Evolutionary conservation across 768 basidiomycete genomes (phyloP), one percentile per base, ranked within the genome.

Genomic region (Lactarius tabidus): DNA sequence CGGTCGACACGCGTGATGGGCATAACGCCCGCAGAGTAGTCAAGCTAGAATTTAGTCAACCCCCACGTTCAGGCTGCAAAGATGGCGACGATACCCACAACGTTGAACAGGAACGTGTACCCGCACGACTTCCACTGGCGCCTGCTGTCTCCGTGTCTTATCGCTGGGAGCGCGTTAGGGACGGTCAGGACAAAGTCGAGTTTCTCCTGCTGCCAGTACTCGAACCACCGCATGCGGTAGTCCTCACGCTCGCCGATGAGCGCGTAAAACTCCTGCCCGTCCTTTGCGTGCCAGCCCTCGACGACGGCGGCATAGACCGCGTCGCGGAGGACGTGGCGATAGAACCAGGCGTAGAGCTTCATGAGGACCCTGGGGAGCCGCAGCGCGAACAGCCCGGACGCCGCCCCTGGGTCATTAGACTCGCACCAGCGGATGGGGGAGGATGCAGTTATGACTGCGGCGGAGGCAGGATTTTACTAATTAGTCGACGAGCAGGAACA

Each of bases 61-160:
- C 15, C 53, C 38, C 17, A 23, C 61, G 67, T 35, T 23, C 12
- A 59, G 3, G 59, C 43, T 28, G 43, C 10, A 41, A 54, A 15
- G 57, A 10, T 3, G n/a, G 18, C 3, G 8, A 51, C 14, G 28
- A 28, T 29, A 71, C 81, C 60, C 53, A 87, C 88, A 70, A 90
- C 68, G 65, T 86, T 90, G 75, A 87, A 91, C 36, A 90, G 70
- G 70, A 85, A 84, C 0, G 87, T 85, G 71, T 87, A 88, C 8
- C 82, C 83, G 9, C 84, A 83, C 52, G 69, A 43, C 31, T 58
- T 68, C 84, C 83, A 74, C 83, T 80, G 70, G 85, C 77, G 18
- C 82, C 81, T n/a, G 81, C 80, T 65, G 81, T 80, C 69, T 80
- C 80, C 79, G 59, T 85, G 79, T 52, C 81, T 79, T 26, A 86